Conservation (phyloP, 352 stramenopile species). For the Peronospora belbahrii region DNA sequence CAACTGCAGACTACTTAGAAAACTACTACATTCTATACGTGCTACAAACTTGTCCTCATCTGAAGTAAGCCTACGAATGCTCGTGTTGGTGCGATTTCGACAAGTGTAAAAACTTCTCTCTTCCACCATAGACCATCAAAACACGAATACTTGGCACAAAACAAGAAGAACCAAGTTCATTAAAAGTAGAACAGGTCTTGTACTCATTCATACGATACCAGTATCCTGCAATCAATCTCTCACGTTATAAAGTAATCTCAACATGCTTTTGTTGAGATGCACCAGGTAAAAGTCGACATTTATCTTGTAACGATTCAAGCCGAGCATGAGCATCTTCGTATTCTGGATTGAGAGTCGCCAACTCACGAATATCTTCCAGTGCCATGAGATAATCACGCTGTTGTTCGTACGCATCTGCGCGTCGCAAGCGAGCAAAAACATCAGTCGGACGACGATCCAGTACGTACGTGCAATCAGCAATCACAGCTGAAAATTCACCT, state of each 20-base stretch:
- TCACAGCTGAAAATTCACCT: conserved; percentile 41
- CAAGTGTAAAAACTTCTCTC: too few relatives aligned
- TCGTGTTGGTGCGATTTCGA: too few relatives aligned
- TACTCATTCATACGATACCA: too few relatives aligned
- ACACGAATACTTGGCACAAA: too few relatives aligned
- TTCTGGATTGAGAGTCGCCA: conserved; percentile 45
- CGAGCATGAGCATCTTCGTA: conserved; percentile 43
- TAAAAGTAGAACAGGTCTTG: too few relatives aligned
- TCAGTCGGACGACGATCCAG: conserved; percentile 40
- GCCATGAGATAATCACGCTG: conserved; percentile 52
- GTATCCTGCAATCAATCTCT: neutral
- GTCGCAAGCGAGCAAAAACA: conserved; percentile 43
- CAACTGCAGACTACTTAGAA: too few relatives aligned
- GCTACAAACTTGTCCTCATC: too few relatives aligned
- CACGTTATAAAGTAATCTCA: conserved; percentile 18
- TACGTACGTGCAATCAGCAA: conserved; percentile 49
- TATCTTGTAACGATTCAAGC: conserved; percentile 34
- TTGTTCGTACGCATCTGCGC: conserved; percentile 50
- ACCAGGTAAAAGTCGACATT: conserved; percentile 33
- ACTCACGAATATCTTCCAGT: conserved; percentile 45
- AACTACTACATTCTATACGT: too few relatives aligned
- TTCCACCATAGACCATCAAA: too few relatives aligned
- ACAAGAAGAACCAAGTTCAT: too few relatives aligned
- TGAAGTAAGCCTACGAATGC: too few relatives aligned
- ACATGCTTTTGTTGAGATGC: conserved; percentile 6